Conservation (phyloP, 2,329 filamentous ascomycete species). For the Colletotrichum simmondsii region DNA sequence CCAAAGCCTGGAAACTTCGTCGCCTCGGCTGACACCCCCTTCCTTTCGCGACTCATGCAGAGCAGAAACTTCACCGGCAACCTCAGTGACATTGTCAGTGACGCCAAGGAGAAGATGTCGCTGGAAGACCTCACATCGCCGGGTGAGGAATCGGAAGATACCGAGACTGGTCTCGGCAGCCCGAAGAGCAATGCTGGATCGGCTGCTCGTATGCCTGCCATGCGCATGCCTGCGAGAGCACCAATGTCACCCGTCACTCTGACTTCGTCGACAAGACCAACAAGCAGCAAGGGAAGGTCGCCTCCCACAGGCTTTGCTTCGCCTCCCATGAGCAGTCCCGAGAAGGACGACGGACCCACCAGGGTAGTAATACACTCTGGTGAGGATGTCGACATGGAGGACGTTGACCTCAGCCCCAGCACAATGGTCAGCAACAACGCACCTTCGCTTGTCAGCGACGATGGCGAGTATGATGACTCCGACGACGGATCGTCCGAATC, state of each 20-base stretch:
- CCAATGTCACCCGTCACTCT: conserved; percentile 61
- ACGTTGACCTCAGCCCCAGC: conserved; percentile 74
- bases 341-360: conserved; percentile 39
- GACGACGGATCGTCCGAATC: conserved; percentile 72
- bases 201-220: conserved; percentile 47
- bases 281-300: conserved; percentile 67
- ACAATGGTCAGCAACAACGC: conserved; percentile 80
- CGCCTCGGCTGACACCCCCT: conserved; percentile 69
- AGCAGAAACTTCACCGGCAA: conserved; percentile 71
- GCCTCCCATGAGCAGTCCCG: conserved; percentile 40
- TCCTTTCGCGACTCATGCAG: conserved; percentile 74
- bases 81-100: conserved; percentile 66
- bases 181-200: conserved; percentile 42
- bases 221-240: conserved; percentile 70
- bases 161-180: conserved; percentile 46
- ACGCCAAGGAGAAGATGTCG: conserved; percentile 66
- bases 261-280: conserved; percentile 56
- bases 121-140: conserved; percentile 60
- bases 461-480: conserved; percentile 81
- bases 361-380: conserved; percentile 50
- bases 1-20: conserved; percentile 51
- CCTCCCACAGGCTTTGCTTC: conserved; percentile 53
- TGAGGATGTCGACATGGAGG: conserved; percentile 67
- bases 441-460: conserved; percentile 83
- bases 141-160: conserved; percentile 66